Evolutionary conservation across 140 eudicot species (phyloP), one percentile per base, ranked within the genome.

Genomic region (Flaveria floridana): DNA sequence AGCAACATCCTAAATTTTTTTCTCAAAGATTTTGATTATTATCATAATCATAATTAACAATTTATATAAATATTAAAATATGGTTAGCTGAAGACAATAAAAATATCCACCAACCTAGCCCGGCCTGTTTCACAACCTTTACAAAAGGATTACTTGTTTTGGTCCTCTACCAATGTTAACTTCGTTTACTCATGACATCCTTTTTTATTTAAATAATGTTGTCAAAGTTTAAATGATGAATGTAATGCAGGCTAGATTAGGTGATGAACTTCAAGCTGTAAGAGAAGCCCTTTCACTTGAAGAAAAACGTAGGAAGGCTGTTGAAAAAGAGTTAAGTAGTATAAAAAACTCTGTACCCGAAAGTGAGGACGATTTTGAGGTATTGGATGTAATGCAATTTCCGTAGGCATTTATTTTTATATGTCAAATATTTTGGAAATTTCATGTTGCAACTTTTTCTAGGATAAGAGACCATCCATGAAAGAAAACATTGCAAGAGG

Each of bases 301-400:
- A 80, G 97, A 88, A 84, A 90, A 81, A 71, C 89, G 83, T 76
- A 85, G 96, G 69, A 86, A 85, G 84, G 84, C 83, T 6, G 85
- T 85, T 78, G 96, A 93, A 84, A 79, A 76, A 42, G 97, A 93
- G 80, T 74, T 90, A 23, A 70, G 55, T 42, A 85, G 75, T 72
- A 74, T 86, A 20, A 87, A 82, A 74, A 88, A 86, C n/a, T 84
- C 73, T 59, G 92, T 80, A 25, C 96, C 97, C 41, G 96, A 88
- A 82, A 84, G 85, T 61, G 96, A 85, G 71, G 97, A 85, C 46
- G 87, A 84, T 61, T 84, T 86, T 77, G 99, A 93, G 99, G 99
- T 90, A 80, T 51, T 50, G 18, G 47, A 37, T 42, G 59, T 2
- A 46, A 28, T 56, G 68, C 23, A 47, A 16, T 20, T 51, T 66